These are phyloP conservation scores for Rhizophagus sp. DNA, from an alignment of 192 early-diverging fungal species.

Conservation along the genomic window DNA sequence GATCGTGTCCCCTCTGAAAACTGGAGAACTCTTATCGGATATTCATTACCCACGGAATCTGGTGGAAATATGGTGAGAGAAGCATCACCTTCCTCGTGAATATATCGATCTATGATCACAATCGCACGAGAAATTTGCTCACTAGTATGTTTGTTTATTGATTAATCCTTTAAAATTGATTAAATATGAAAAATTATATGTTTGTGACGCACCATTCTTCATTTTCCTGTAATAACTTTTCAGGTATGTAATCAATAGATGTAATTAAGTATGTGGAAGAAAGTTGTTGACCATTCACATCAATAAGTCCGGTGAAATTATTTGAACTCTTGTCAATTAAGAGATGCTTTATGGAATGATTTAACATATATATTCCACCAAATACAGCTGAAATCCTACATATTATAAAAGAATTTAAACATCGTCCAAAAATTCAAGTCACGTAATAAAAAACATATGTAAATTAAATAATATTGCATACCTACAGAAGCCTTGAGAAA, in stretches of 20 bases:
- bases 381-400: constrained; percentile 82
- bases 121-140: constrained; percentile 47
- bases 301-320: constrained; percentile 42
- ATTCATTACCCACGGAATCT: constrained; percentile 33
- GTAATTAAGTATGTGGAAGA: constrained; percentile 52
- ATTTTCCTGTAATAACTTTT: constrained; percentile 37
- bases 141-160: constrained; percentile 36
- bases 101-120: constrained; percentile 45
- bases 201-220: constrained; percentile 32
- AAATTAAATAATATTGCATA: constrained; percentile 12
- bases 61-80: constrained; percentile 38
- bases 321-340: constrained; percentile 43
- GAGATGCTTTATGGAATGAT: constrained; percentile 48
- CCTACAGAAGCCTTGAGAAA: constrained; percentile 89
- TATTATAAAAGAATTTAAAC: neutral
- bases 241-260: constrained; percentile 53
- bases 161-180: constrained; percentile 21
- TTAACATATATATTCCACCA: constrained; percentile 87
- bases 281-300: constrained; percentile 43
- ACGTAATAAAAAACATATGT: neutral
- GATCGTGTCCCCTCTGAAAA: constrained; percentile 43
- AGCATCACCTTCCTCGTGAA: constrained; percentile 42
- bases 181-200: neutral
- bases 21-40: constrained; percentile 45
- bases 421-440: neutral